phyloP scores from a whole-genome alignment of 371 early-diverging fungal genomes.

The Blastocladiella emersonii region DNA sequence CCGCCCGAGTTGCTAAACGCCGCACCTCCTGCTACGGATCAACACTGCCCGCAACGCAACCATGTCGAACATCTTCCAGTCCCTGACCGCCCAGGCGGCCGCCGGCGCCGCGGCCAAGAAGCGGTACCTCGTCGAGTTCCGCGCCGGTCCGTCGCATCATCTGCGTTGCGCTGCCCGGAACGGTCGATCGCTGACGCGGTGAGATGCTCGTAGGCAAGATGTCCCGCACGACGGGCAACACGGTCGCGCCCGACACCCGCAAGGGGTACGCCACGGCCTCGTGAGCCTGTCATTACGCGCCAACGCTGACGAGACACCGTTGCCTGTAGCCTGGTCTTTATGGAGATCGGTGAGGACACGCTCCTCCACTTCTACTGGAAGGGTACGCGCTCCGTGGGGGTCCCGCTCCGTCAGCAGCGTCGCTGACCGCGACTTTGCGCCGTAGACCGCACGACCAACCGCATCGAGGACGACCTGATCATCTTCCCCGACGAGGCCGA shows the following conservation, averaged over 20 bases:
- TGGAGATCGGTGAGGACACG: constrained; percentile 42
- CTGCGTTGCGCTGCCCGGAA: neutral
- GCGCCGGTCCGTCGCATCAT: constrained; percentile 35
- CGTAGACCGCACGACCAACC: constrained; percentile 10
- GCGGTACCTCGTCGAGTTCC: constrained; percentile 43
- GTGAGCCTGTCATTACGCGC: constrained; percentile 17
- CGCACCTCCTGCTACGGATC: too few species aligned
- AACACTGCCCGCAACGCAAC: too few species aligned
- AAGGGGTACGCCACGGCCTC: constrained; percentile 34
- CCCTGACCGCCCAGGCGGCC: neutral
- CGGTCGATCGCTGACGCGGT: too few species aligned
- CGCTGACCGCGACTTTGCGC: neutral
- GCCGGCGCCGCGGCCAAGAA: neutral
- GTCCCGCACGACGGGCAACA: constrained; percentile 43
- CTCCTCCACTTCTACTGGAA: constrained; percentile 66
- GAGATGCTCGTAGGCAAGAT: constrained; percentile 24
- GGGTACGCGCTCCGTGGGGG: constrained; percentile 14
- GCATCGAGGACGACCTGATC: constrained; percentile 38
- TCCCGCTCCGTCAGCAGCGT: neutral
- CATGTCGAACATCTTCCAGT: neutral
- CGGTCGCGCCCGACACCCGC: constrained; percentile 51
- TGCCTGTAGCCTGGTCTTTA: constrained; percentile 12
- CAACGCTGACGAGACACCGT: too few species aligned
- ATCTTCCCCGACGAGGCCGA: constrained; percentile 67
- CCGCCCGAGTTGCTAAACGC: too few species aligned